A percentile compares a stretch with the other conserved stretches of the same genome.
Evolutionary conservation across 2,329 filamentous ascomycete genomes (phyloP).

Genomic region (Aspergillus neotritici): DNA sequence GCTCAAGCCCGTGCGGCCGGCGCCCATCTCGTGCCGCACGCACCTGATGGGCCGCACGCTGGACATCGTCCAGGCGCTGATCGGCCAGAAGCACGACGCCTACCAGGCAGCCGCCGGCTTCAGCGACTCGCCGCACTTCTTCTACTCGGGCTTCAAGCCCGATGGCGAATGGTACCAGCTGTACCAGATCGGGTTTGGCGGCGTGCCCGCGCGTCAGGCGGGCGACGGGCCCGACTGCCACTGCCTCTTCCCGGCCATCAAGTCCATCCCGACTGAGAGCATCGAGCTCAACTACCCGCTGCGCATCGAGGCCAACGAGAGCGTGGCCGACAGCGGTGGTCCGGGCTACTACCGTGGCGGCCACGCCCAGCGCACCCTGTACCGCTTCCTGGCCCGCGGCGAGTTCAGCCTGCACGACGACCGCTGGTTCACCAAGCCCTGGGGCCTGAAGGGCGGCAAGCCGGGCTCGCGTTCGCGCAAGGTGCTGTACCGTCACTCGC

Average conservation of each 20-base stretch:
- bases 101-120: slow-evolving; percentile 48
- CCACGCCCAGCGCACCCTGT: slow-evolving; percentile 46
- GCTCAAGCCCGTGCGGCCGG: slow-evolving; percentile 44
- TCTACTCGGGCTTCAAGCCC: slow-evolving; percentile 47
- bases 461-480: slow-evolving; percentile 43
- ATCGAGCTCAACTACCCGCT: slow-evolving; percentile 47
- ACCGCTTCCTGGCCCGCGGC: slow-evolving; percentile 43
- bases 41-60: slow-evolving; percentile 46
- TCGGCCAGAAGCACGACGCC: slow-evolving; percentile 43
- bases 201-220: slow-evolving; percentile 44
- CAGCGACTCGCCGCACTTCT: slow-evolving; percentile 48
- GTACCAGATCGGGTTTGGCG: slow-evolving; percentile 49
- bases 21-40: slow-evolving; percentile 45
- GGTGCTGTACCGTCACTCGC: slow-evolving; percentile 39
- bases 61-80: slow-evolving; percentile 48
- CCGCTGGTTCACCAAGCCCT: slow-evolving; percentile 47
- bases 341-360: slow-evolving; percentile 45
- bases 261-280: slow-evolving; percentile 46
- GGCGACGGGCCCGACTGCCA: slow-evolving; percentile 49
- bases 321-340: slow-evolving; percentile 45
- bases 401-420: slow-evolving; percentile 48
- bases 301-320: slow-evolving; percentile 46
- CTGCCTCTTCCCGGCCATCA: slow-evolving; percentile 48
- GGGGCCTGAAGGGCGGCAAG: slow-evolving; percentile 45
- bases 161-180: slow-evolving; percentile 47